phyloP scores from a whole-genome alignment of 2,329 filamentous ascomycete species.

The Elsinoe batatas region DNA sequence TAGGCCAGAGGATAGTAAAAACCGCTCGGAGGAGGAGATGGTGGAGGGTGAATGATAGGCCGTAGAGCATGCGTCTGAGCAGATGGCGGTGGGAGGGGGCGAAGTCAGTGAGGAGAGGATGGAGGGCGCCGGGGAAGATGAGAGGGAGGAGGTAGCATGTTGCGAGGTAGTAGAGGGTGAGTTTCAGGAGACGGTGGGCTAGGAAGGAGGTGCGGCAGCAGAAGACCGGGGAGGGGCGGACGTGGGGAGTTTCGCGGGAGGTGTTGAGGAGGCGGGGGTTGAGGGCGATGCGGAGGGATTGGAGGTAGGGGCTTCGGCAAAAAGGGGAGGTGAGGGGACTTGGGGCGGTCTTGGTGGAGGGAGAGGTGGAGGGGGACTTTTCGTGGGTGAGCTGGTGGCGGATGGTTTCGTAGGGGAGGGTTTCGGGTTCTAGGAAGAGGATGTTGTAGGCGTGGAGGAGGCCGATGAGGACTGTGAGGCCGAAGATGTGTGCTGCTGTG shows the following conservation, averaged over 20 bases:
- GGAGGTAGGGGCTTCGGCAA: not conserved
- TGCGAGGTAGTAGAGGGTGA: not conserved
- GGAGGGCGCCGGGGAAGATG: not conserved
- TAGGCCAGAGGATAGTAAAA: not conserved
- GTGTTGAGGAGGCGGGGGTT: not conserved
- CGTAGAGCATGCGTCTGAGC: not conserved
- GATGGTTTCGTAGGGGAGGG: not conserved
- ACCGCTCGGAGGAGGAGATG: not conserved
- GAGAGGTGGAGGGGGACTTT: not conserved
- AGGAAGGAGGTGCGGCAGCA: not conserved
- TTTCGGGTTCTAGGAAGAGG: not conserved
- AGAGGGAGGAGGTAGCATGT: not conserved
- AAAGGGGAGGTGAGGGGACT: not conserved
- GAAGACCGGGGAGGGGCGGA: not conserved
- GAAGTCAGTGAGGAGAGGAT: not conserved
- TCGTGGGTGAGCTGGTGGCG: not conserved
- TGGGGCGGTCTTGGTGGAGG: not conserved
- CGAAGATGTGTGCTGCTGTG: not conserved
- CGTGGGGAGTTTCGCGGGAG: not conserved
- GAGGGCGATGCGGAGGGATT: not conserved
- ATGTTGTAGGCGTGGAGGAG: not conserved
- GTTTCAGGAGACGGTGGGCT: not conserved
- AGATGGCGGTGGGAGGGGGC: not conserved
- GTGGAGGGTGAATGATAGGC: not conserved
- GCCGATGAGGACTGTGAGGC: not conserved